These are phyloP conservation scores for Cenchrus purpureus DNA, from an alignment of 176 grass and related monocot species.

Conservation along the genomic window DNA sequence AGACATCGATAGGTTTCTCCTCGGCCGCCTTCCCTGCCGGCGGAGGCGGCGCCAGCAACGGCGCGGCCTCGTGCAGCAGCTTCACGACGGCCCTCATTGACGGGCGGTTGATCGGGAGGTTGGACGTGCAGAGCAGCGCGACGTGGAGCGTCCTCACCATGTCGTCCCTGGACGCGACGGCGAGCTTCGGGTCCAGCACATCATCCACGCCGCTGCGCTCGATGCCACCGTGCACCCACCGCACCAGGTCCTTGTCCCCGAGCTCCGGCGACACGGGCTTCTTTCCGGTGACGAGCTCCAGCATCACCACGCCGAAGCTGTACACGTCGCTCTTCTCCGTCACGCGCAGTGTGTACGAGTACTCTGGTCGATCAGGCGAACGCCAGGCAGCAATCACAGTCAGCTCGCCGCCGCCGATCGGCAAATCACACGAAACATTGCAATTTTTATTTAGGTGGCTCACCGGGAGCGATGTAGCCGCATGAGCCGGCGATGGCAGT, in stretches of 20 bases:
- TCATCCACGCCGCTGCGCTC: conserved; percentile 44
- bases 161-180: conserved; percentile 41
- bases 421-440: too few relatives aligned
- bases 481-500: conserved; percentile 65
- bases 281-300: conserved; percentile 71
- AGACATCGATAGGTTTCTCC: conserved; percentile 27
- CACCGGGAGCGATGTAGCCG: conserved; percentile 91
- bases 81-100: conserved; percentile 75
- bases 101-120: conserved; percentile 63
- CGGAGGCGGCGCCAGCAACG: neutral
- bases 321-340: conserved; percentile 88
- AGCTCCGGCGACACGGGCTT: conserved; percentile 55
- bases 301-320: conserved; percentile 69
- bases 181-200: conserved; percentile 70
- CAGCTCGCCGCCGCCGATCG: neutral
- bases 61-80: conserved; percentile 50
- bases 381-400: neutral
- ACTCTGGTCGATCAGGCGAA: conserved; percentile 48
- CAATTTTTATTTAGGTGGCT: neutral
- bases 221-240: conserved; percentile 63
- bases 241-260: conserved; percentile 70
- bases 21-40: conserved; percentile 5
- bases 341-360: conserved; percentile 77
- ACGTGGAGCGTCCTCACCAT: conserved; percentile 64
- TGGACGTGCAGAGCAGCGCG: conserved; percentile 70